Evolutionary conservation across 2,329 filamentous ascomycete species (phyloP).

Genomic region (Nigrospora sphaerica): DNA sequence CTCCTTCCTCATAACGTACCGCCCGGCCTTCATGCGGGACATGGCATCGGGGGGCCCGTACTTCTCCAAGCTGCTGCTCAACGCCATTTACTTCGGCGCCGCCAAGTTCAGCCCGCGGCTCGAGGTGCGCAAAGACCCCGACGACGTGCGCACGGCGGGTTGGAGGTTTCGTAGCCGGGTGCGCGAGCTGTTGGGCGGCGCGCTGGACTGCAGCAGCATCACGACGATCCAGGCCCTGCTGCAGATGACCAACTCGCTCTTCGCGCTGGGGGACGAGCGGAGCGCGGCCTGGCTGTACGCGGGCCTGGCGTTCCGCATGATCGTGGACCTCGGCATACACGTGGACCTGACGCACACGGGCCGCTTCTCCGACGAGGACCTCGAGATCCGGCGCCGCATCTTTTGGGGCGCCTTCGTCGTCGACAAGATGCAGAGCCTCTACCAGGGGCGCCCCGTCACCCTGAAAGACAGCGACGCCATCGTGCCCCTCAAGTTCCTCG

Average conservation of each 20-base stretch:
- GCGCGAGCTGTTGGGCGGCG: slow-evolving; percentile 34
- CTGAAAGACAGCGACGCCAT: slow-evolving; percentile 37
- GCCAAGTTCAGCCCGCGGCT: background rate
- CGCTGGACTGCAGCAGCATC: slow-evolving; percentile 40
- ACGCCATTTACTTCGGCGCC: slow-evolving; percentile 40
- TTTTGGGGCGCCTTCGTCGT: slow-evolving; percentile 37
- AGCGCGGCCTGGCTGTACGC: slow-evolving; percentile 51
- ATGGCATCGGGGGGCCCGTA: slow-evolving; percentile 48
- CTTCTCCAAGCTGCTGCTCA: slow-evolving; percentile 48
- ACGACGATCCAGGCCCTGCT: slow-evolving; percentile 48
- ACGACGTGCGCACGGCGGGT: slow-evolving; percentile 39
- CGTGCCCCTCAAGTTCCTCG: slow-evolving; percentile 39
- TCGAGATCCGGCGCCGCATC: slow-evolving; percentile 34
- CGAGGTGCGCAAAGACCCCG: slow-evolving; percentile 31
- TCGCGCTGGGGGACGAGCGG: slow-evolving; percentile 40
- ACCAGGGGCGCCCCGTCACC: slow-evolving; percentile 43
- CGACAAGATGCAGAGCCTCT: slow-evolving; percentile 48
- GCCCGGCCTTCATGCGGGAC: slow-evolving; percentile 44
- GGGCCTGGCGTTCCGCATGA: slow-evolving; percentile 47
- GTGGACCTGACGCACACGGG: slow-evolving; percentile 20
- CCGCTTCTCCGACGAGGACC: slow-evolving; percentile 34
- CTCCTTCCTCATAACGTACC: slow-evolving; percentile 39
- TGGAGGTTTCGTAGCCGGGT: slow-evolving; percentile 39
- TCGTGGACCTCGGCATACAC: slow-evolving; percentile 48
- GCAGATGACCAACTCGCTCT: slow-evolving; percentile 42